Percentiles rank a stretch among this genome's conserved stretches.
These are phyloP conservation scores for Cornus florida DNA, from an alignment of 148 eudicot genomes.

Conservation along the genomic window DNA sequence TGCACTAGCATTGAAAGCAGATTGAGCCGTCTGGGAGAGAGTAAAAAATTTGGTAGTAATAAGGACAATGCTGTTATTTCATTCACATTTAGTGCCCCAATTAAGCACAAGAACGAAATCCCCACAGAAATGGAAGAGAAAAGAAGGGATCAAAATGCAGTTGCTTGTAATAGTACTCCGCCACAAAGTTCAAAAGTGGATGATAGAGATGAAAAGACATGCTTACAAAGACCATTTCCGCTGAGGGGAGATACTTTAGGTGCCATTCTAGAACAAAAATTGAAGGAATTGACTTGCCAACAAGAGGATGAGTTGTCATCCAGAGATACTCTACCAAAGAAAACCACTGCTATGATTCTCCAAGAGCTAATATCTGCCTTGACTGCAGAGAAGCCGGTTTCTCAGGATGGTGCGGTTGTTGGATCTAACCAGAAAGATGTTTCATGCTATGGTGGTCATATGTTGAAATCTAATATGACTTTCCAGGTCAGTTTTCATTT, in stretches of 20 bases:
- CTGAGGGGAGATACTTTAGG: constrained; percentile 69
- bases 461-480: constrained; percentile 7
- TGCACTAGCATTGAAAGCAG: constrained; percentile 23
- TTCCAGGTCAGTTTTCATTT: constrained; percentile 26
- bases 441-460: constrained; percentile 7
- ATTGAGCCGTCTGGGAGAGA: constrained; percentile 27
- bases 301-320: constrained; percentile 60
- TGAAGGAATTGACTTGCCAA: constrained; percentile 71
- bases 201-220: constrained; percentile 23
- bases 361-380: constrained; percentile 90
- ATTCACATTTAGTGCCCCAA: constrained; percentile 52
- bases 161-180: constrained; percentile 11
- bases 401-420: constrained; percentile 25
- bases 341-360: constrained; percentile 72
- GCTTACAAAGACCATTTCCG: constrained; percentile 30
- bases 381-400: constrained; percentile 50
- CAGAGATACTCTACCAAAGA: constrained; percentile 43
- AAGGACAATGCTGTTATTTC: constrained; percentile 40
- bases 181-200: constrained; percentile 17
- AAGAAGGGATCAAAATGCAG: constrained; percentile 25
- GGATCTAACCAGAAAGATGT: constrained; percentile 19
- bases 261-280: constrained; percentile 63
- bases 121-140: constrained; percentile 19
- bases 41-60: constrained; percentile 14
- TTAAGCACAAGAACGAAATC: constrained; percentile 33